phyloP scores from a whole-genome alignment of 805 yeast species.

The Schwanniomyces yamadae region DNA sequence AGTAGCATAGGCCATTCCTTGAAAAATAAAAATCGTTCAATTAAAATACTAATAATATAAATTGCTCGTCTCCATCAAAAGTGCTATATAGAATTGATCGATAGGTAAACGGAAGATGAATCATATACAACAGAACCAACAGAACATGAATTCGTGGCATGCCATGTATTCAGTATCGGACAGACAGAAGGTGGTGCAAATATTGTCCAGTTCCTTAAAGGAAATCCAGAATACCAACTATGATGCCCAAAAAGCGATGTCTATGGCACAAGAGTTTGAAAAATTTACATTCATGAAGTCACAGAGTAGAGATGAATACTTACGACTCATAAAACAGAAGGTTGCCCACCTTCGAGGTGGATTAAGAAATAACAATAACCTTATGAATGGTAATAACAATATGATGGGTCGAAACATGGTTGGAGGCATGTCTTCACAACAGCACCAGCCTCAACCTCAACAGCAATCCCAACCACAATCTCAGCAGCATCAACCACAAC shows the following conservation, averaged over 20 bases:
- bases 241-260: conserved; percentile 35
- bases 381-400: conserved; percentile 6
- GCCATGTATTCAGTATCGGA: conserved; percentile 28
- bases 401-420: conserved; percentile 11
- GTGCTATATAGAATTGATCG: no score
- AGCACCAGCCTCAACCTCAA: no score
- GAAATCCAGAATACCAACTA: conserved; percentile 34
- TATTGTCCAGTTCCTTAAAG: conserved; percentile 34
- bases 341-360: conserved; percentile 31
- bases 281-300: conserved; percentile 61
- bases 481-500: no score
- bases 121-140: conserved; percentile 9
- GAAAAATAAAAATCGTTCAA: no score
- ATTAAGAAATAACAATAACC: conserved; percentile 11
- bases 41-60: no score
- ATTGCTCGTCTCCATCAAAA: no score
- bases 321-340: conserved; percentile 39
- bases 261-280: conserved; percentile 69
- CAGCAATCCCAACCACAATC: no score
- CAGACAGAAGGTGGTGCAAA: conserved; percentile 41
- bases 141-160: conserved; percentile 21
- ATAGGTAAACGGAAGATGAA: conserved; percentile 8
- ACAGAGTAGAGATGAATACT: conserved; percentile 57
- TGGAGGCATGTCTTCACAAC: conserved; percentile 11
- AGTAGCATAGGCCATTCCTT: no score